Conservation (phyloP, 129 eudicot genomes). For the Lactuca sativa region DNA sequence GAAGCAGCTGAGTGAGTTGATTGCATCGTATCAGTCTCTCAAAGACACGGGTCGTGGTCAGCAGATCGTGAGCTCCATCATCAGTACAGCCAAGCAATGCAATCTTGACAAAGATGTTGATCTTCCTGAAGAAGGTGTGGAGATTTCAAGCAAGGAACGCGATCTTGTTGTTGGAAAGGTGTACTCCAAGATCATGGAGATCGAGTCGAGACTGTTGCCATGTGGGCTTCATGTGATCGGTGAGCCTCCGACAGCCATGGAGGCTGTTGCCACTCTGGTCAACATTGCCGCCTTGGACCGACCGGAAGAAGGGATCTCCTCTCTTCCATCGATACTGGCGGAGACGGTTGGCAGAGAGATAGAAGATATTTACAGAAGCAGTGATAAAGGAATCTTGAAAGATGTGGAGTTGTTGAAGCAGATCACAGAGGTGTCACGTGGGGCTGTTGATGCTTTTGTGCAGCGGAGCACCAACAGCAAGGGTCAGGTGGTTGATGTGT, state of each 20-base stretch:
- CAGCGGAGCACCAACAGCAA: constrained; percentile 75
- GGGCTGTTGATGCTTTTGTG: constrained; percentile 78
- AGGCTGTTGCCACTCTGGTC: constrained; percentile 96
- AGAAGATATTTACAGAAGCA: constrained; percentile 91
- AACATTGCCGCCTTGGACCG: constrained; percentile 97
- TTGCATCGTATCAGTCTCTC: constrained; percentile 90
- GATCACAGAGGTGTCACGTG: constrained; percentile 89
- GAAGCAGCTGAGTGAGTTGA: constrained; percentile 95
- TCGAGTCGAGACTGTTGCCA: constrained; percentile 87
- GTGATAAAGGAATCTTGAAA: constrained; percentile 82
- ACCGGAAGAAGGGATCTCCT: constrained; percentile 76
- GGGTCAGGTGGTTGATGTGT: constrained; percentile 84
- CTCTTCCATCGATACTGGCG: constrained; percentile 90
- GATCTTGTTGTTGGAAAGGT: constrained; percentile 95
- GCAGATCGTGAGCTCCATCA: constrained; percentile 89
- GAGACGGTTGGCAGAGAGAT: constrained; percentile 82
- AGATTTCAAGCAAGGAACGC: constrained; percentile 68
- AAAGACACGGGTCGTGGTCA: constrained; percentile 96
- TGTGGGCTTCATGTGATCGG: constrained; percentile 98
- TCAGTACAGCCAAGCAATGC: constrained; percentile 95
- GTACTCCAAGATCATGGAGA: constrained; percentile 97
- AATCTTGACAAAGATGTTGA: constrained; percentile 99
- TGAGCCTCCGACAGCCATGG: constrained; percentile 99
- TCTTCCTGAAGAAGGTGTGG: constrained; percentile 85
- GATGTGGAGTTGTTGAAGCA: constrained; percentile 87